These are phyloP conservation scores for Ogataea nonfermentans DNA, from an alignment of 805 yeast genomes.

Conservation along the genomic window DNA sequence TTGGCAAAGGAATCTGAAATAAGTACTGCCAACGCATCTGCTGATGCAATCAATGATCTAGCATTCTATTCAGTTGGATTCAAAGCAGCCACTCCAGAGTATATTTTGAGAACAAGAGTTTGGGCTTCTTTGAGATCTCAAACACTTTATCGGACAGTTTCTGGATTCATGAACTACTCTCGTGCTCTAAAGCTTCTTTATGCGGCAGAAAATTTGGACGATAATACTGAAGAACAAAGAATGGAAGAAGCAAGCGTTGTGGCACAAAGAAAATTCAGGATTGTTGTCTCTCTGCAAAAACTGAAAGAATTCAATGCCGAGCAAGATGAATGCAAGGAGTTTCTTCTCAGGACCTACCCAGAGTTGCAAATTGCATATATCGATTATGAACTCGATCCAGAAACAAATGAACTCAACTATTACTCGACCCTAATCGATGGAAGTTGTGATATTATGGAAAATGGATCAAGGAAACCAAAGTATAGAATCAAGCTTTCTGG, in stretches of 20 bases:
- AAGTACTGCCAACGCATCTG: slow-evolving; percentile 11
- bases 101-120: slow-evolving; percentile 66
- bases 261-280: slow-evolving; percentile 62
- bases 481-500: slow-evolving; percentile 69
- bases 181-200: slow-evolving; percentile 68
- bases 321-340: slow-evolving; percentile 58
- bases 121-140: slow-evolving; percentile 88
- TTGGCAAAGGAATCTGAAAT: slow-evolving; percentile 44
- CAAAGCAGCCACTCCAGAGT: slow-evolving; percentile 61
- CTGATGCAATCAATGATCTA: slow-evolving; percentile 43
- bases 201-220: slow-evolving; percentile 47
- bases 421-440: slow-evolving; percentile 74
- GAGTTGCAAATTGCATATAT: slow-evolving; percentile 63
- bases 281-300: slow-evolving; percentile 66
- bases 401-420: slow-evolving; percentile 44
- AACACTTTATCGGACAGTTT: slow-evolving; percentile 75
- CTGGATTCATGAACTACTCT: slow-evolving; percentile 79
- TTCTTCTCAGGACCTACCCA: slow-evolving; percentile 62
- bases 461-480: slow-evolving; percentile 60
- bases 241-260: slow-evolving; percentile 48
- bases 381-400: slow-evolving; percentile 49
- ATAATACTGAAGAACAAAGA: slow-evolving; percentile 35
- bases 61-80: slow-evolving; percentile 73
- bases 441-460: slow-evolving; percentile 55
- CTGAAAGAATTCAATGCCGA: slow-evolving; percentile 51